These are phyloP conservation scores for Daldinia grandis DNA, from an alignment of 495 filamentous ascomycete species.

Conservation along the genomic window DNA sequence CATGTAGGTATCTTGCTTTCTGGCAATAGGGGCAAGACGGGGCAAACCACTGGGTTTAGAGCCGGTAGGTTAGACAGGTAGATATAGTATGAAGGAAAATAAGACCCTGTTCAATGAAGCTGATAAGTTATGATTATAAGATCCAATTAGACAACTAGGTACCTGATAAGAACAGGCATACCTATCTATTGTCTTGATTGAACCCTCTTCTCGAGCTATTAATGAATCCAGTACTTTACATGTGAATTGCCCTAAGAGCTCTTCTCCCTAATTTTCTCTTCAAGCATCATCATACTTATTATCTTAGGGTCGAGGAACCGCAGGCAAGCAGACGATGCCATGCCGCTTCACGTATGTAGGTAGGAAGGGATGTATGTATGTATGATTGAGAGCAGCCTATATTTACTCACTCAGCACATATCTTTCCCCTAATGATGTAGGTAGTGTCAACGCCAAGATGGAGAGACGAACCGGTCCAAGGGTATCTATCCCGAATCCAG, in stretches of 20 bases:
- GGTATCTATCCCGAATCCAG: conserved; percentile 1
- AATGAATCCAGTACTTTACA: neutral
- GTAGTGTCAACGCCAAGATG: neutral
- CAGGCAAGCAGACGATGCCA: neutral
- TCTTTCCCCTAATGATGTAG: neutral
- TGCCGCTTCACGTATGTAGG: neutral
- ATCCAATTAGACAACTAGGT: neutral
- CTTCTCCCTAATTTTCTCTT: neutral
- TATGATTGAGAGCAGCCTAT: neutral
- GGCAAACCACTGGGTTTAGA: neutral
- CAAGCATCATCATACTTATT: neutral
- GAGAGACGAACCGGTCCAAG: neutral
- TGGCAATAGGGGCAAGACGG: neutral
- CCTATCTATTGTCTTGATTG: neutral
- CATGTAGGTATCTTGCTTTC: too few relatives aligned
- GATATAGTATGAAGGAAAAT: neutral
- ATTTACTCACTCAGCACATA: neutral
- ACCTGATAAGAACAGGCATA: neutral
- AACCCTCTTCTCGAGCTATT: neutral
- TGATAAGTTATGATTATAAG: neutral
- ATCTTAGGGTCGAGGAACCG: neutral
- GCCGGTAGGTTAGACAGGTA: neutral
- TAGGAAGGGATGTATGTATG: too few relatives aligned
- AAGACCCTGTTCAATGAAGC: neutral
- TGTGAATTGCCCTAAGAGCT: neutral